Percentiles rank a stretch among this genome's conserved stretches.
phyloP scores from a whole-genome alignment of 495 filamentous ascomycete species.

The Cercophora samala region DNA sequence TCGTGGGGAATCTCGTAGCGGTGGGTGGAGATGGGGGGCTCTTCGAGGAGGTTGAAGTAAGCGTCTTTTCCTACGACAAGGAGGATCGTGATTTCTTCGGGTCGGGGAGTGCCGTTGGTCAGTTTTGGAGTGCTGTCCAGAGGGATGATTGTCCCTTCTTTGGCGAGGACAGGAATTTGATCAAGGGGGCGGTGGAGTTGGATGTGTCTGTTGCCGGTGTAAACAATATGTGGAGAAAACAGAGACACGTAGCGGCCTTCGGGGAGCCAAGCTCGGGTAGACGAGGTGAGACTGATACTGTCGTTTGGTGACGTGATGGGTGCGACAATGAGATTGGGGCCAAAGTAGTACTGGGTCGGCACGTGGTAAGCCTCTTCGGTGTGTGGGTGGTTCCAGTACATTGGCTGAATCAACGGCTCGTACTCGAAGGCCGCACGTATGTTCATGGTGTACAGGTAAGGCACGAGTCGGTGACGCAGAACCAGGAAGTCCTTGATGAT shows the following conservation, averaged over 20 bases:
- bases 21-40: constrained; percentile 30
- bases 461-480: constrained; percentile 52
- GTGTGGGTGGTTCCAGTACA: constrained; percentile 56
- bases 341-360: constrained; percentile 55
- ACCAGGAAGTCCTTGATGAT: constrained; percentile 48
- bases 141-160: constrained; percentile 54
- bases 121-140: constrained; percentile 39
- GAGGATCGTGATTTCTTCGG: constrained; percentile 42
- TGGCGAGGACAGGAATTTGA: constrained; percentile 49
- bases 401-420: constrained; percentile 52
- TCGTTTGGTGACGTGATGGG: constrained; percentile 50
- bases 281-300: constrained; percentile 35
- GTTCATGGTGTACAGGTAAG: constrained; percentile 58
- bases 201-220: constrained; percentile 50
- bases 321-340: constrained; percentile 49
- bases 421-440: constrained; percentile 39
- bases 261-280: constrained; percentile 52
- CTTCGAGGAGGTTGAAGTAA: constrained; percentile 36
- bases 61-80: constrained; percentile 54
- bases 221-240: constrained; percentile 46
- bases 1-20: neutral
- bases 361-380: constrained; percentile 48
- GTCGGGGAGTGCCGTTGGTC: constrained; percentile 43
- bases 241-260: constrained; percentile 49
- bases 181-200: constrained; percentile 42